Evolutionary conservation across 345 rosid species (phyloP), one percentile per base, ranked within the genome.

Genomic region (Boechera stricta): DNA sequence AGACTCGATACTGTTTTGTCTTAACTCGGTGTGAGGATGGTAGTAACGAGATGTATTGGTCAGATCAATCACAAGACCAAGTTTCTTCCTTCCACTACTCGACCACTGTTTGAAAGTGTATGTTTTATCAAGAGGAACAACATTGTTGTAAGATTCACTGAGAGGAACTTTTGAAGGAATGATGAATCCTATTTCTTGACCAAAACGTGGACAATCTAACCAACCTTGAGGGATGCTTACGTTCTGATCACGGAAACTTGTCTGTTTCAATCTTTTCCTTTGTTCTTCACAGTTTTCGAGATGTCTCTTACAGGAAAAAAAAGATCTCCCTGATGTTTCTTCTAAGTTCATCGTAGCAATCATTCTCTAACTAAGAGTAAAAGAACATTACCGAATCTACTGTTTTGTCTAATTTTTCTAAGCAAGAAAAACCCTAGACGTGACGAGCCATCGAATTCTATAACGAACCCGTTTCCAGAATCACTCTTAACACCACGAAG

Each of bases 41-140:
- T 94, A 91, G 84, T 94, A 94, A 60, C 94, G 94, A 44, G 82
- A 69, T 35, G 98, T 91, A 82, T 94, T 94, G 35, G 98, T 94
- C 78, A 94, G 83, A 87, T 94, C 97, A 64, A 47, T 61, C 49
- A 72, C 76, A 0, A 72, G 49, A 72, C 59, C 68, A n/a, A 72
- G 47, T 48, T 59, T 21, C 24, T 33, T 60, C 10, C 4, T 35
- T 24, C 47, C 36, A 29, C 10, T 60, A 15, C 3, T 36, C 10
- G 35, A 26, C 68, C 48, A 49, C 31, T 61, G 41, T 26, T 26
- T 71, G 2, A 71, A 35, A 71, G 38, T n/a, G 75, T 71, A 71
- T 59, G 16, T 60, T 48, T 71, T 60, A 11, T 3, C 38, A 28
- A 2, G 26, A 71, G 75, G 67, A 36, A 71, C 48, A 24, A 12